phyloP scores from a whole-genome alignment of 164 flowering plant genomes.

The Kalanchoe fedtschenkoi region DNA sequence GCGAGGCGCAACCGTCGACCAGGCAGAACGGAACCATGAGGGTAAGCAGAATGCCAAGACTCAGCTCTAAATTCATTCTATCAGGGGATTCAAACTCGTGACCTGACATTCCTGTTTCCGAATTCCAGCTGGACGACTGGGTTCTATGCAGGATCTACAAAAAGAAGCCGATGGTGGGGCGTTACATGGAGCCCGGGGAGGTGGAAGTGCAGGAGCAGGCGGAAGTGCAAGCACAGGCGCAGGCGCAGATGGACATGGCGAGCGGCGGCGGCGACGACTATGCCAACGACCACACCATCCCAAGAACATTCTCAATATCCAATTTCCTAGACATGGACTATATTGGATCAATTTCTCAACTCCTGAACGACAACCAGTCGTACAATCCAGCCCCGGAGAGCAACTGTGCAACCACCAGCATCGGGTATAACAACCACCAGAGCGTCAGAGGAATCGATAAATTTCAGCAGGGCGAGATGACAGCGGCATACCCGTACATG shows the following conservation, averaged over 20 bases:
- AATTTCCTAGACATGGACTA: conserved; percentile 43
- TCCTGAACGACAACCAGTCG: conserved; percentile 25
- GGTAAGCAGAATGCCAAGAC: no score
- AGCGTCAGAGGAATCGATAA: conserved; percentile 8
- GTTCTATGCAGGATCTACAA: conserved; percentile 80
- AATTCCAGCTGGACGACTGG: conserved; percentile 81
- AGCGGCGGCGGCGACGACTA: conserved; percentile 1
- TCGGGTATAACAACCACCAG: background rate
- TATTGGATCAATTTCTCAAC: conserved; percentile 31
- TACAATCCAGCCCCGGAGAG: conserved; percentile 9
- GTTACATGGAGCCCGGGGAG: conserved; percentile 4
- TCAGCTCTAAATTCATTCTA: no score
- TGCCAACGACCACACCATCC: conserved; percentile 21
- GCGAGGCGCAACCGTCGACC: no score
- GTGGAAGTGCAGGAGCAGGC: conserved; percentile 19
- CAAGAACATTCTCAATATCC: conserved; percentile 41
- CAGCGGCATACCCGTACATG: conserved; percentile 11
- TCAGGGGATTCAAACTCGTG: no score
- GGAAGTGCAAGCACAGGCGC: conserved; percentile 9
- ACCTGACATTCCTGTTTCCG: conserved; percentile 1
- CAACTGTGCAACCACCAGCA: conserved; percentile 1
- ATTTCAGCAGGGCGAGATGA: conserved; percentile 12
- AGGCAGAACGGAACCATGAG: conserved; percentile 57
- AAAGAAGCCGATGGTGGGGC: conserved; percentile 35
- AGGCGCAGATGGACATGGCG: background rate